phyloP scores from a whole-genome alignment of 768 basidiomycete genomes.

The Mycena polygramma region DNA sequence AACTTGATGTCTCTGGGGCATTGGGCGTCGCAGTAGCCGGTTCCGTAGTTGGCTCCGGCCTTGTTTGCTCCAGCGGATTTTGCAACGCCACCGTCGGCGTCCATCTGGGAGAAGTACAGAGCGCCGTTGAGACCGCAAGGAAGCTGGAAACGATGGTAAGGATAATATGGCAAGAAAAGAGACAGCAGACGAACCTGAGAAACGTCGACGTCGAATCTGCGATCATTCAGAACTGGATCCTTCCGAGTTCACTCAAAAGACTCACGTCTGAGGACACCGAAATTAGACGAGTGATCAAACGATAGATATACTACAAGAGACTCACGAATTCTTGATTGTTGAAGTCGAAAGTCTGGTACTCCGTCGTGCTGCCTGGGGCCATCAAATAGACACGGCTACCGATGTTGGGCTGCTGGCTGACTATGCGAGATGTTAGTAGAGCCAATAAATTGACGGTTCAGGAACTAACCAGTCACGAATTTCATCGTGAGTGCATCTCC shows the following conservation, averaged over 20 bases:
- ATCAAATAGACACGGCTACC: slow-evolving; percentile 63
- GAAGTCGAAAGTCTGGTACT: slow-evolving; percentile 66
- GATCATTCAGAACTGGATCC: slow-evolving; percentile 10
- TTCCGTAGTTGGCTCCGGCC: slow-evolving; percentile 67
- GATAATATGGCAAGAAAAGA: neutral
- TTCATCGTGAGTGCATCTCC: slow-evolving; percentile 62
- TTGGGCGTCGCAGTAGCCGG: slow-evolving; percentile 77
- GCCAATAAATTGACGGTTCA: no score
- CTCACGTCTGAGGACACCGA: slow-evolving; percentile 40
- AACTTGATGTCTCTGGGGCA: slow-evolving; percentile 75
- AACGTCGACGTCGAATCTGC: slow-evolving; percentile 70
- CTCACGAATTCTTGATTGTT: slow-evolving; percentile 64
- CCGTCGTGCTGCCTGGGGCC: slow-evolving; percentile 54
- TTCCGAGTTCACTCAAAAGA: slow-evolving; percentile 31
- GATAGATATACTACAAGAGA: slow-evolving; percentile 25
- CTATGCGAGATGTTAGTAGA: no score
- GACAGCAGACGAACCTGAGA: slow-evolving; percentile 48
- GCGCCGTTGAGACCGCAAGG: slow-evolving; percentile 63
- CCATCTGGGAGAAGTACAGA: slow-evolving; percentile 73
- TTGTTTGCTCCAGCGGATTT: slow-evolving; percentile 53
- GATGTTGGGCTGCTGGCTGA: no score
- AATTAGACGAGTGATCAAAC: slow-evolving; percentile 9
- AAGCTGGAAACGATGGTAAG: slow-evolving; percentile 41
- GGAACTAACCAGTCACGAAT: slow-evolving; percentile 51
- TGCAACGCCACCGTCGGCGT: slow-evolving; percentile 64